phyloP scores from a whole-genome alignment of 306 rosid species.

The Sechiopsis laciniata region DNA sequence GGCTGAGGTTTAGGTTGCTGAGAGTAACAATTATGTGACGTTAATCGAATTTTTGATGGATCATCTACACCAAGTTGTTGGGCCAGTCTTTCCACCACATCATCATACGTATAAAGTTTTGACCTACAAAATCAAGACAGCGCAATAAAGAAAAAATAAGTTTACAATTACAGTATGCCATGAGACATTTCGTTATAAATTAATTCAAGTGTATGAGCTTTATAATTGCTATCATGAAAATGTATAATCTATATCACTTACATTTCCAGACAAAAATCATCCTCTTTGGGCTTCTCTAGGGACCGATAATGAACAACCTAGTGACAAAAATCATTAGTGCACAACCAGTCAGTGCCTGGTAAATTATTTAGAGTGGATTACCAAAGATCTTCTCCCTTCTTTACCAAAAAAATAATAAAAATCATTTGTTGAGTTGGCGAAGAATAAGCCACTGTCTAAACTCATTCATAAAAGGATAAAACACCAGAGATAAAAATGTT shows the following conservation, averaged over 20 bases:
- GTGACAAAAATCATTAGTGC: conserved; percentile 23
- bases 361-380: neutral
- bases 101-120: conserved; percentile 72
- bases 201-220: neutral
- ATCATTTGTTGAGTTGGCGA: neutral
- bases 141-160: conserved; percentile 4
- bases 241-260: conserved; percentile 32
- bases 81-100: conserved; percentile 79
- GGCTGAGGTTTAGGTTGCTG: conserved; percentile 94
- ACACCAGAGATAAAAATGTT: neutral
- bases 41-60: conserved; percentile 75
- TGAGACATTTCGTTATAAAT: neutral
- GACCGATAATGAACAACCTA: conserved; percentile 91
- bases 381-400: neutral
- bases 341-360: conserved; percentile 23
- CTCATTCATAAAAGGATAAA: neutral
- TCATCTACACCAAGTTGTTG: conserved; percentile 74
- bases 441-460: conserved; percentile 1
- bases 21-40: conserved; percentile 86
- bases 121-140: conserved; percentile 46
- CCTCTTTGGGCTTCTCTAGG: conserved; percentile 81
- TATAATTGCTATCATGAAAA: neutral
- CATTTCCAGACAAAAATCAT: conserved; percentile 78
- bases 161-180: conserved; percentile 1
- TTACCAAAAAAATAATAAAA: neutral